Percentiles rank a stretch among this genome's conserved stretches.
Conservation (phyloP, 2,329 filamentous ascomycete genomes). For the Rhinocladiella similis region DNA sequence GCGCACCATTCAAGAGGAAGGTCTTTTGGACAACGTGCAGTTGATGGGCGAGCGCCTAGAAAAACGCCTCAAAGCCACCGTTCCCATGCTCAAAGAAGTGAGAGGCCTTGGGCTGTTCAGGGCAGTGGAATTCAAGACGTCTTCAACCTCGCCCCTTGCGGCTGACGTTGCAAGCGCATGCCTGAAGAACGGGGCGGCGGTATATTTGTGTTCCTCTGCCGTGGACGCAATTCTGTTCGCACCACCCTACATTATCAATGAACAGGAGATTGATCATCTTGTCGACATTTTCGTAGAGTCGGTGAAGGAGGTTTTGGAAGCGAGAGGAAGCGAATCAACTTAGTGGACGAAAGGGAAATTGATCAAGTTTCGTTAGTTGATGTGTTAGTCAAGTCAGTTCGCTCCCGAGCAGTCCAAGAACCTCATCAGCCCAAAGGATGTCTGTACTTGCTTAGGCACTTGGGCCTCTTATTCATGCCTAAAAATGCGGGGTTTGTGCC, state of each 20-base stretch:
- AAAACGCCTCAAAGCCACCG: slow-evolving; percentile 38
- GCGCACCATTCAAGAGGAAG: slow-evolving; percentile 49
- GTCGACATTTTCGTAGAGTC: slow-evolving; percentile 42
- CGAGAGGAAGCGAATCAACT: no score
- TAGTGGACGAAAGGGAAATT: no score
- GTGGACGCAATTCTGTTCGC: slow-evolving; percentile 54
- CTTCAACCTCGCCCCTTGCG: slow-evolving; percentile 40
- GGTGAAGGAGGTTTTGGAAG: background rate
- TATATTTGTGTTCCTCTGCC: slow-evolving; percentile 54
- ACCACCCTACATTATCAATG: slow-evolving; percentile 53
- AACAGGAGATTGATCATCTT: slow-evolving; percentile 48
- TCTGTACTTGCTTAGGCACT: no score
- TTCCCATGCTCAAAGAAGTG: slow-evolving; percentile 57
- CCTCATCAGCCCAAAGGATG: no score
- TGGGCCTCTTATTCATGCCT: no score
- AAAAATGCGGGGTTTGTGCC: no score
- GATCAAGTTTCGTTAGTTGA: no score
- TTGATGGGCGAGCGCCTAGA: slow-evolving; percentile 36
- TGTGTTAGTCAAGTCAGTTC: no score
- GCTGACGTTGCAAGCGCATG: slow-evolving; percentile 54
- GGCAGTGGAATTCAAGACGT: slow-evolving; percentile 57
- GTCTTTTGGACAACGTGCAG: slow-evolving; percentile 45
- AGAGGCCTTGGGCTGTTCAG: slow-evolving; percentile 59
- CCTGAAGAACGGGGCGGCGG: slow-evolving; percentile 43
- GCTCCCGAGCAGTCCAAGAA: no score